Base-by-base conservation (phyloP, 139 green algal species). In the Tetradesmus lagerheimii region DNA sequence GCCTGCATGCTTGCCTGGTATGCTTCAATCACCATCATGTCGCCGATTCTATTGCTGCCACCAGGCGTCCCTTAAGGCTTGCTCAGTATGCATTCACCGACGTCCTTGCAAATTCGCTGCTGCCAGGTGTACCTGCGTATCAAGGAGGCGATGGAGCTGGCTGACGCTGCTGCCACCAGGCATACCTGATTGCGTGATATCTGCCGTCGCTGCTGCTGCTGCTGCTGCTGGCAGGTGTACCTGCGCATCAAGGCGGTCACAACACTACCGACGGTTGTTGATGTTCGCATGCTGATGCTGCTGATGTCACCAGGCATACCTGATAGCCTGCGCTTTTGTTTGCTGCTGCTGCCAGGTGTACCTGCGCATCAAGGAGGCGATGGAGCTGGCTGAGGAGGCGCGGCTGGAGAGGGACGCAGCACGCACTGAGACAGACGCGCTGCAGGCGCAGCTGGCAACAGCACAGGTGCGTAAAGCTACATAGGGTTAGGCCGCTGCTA, bases 321-420 rank as follows among this genome's bases (percentile, higher is more conserved):
- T n/a, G n/a, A n/a, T n/a, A n/a, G n/a, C n/a, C n/a, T n/a, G n/a
- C n/a, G n/a, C n/a, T n/a, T n/a, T n/a, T n/a, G n/a, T n/a, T n/a
- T n/a, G n/a, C n/a, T n/a, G n/a, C n/a, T 81, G 84, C 37, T 75
- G 41, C 37, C 90, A 95, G 93, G 93, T 93, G 64, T 95, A 93
- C 84, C 82, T 64, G 29, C 92, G 91, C 75, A 92, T 95, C 53
- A 93, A 92, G 82, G 89, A 93, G 87, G 93, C 93, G 27, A 93
- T 95, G 93, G 92, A 93, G 81, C 86, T 90, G 27, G 93, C 93
- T 35, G 93, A 95, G 81, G 89, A 92, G 76, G 93, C 93, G 2
- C 66, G 91, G 39, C 86, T 95, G 75, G 91, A 92, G 25, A 53
- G 93, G 2, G 92, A 94, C 76, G 74, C 64, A 2, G 89, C 89